Evolutionary conservation across 2,329 filamentous ascomycete genomes (phyloP).

Genomic region (Onygenales sp.): DNA sequence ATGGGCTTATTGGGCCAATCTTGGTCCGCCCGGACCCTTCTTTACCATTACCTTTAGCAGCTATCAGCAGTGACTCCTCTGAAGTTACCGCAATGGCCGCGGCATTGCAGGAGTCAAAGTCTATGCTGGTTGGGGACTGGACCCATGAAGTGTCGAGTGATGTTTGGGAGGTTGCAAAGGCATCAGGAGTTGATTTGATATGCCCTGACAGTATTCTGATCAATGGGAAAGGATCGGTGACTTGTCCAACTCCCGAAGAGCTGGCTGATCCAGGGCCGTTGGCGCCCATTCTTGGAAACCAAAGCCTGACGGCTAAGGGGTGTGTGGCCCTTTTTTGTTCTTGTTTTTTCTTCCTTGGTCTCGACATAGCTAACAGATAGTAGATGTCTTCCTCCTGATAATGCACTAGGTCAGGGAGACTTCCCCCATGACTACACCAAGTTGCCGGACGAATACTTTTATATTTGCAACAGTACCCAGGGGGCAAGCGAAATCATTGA

Average conservation of each 20-base stretch:
- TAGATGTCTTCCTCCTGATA: conserved; percentile 14
- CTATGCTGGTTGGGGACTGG: not conserved
- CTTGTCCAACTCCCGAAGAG: conserved; percentile 12
- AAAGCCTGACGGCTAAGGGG: conserved; percentile 15
- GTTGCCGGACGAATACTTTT: conserved; percentile 18
- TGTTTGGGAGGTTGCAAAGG: not conserved
- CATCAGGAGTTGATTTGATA: conserved; percentile 12
- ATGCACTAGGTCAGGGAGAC: conserved; percentile 9
- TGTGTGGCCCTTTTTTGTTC: conserved; percentile 9
- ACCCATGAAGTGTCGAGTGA: not conserved
- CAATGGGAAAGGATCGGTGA: conserved; percentile 14
- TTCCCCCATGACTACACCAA: conserved; percentile 15
- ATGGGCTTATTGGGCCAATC: not conserved
- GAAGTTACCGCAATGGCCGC: not conserved
- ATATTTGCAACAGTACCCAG: conserved; percentile 39
- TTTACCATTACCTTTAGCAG: not conserved
- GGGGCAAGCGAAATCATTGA: conserved; percentile 37
- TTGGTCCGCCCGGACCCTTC: not conserved
- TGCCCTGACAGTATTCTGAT: conserved; percentile 16
- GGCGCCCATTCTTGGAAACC: conserved; percentile 5
- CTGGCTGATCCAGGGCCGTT: conserved; percentile 8
- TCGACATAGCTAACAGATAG: not conserved
- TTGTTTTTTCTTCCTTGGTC: conserved; percentile 6
- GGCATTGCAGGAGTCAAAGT: not conserved
- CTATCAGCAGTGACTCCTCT: not conserved